Percentiles rank a stretch among this genome's conserved stretches.
These are phyloP conservation scores for Colletotrichum tamarilloi DNA, from an alignment of 2,329 filamentous ascomycete genomes.

Conservation along the genomic window DNA sequence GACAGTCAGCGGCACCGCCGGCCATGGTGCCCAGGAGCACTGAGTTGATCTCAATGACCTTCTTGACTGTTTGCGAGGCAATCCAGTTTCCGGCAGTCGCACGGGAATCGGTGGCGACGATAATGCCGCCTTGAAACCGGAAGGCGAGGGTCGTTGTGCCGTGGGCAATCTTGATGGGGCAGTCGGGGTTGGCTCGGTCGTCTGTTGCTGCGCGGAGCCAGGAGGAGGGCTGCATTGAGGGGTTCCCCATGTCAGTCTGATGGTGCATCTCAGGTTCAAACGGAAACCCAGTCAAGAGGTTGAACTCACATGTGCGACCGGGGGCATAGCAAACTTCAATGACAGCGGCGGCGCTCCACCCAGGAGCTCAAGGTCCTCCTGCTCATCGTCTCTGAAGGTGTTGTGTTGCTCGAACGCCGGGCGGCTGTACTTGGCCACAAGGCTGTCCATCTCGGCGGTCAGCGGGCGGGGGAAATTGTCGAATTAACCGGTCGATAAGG, in stretches of 20 bases:
- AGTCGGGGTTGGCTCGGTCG: constrained; percentile 95
- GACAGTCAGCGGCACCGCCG: constrained; percentile 97
- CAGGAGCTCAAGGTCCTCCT: constrained; percentile 80
- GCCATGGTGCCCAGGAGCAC: constrained; percentile 97
- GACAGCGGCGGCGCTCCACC: constrained; percentile 73
- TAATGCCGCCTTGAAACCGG: constrained; percentile 97
- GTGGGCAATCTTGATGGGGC: constrained; percentile 99
- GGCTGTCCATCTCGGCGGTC: constrained; percentile 79
- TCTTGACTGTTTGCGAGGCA: constrained; percentile 99
- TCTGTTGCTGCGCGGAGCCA: constrained; percentile 98
- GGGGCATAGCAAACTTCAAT: constrained; percentile 94
- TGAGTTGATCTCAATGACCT: constrained; percentile 98
- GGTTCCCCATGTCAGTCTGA: constrained; percentile 20
- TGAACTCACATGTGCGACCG: constrained; percentile 82
- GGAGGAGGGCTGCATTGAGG: constrained; percentile 75
- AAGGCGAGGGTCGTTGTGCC: constrained; percentile 98
- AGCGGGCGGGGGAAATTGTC: background rate
- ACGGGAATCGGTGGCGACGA: constrained; percentile 97
- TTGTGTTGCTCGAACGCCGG: constrained; percentile 76
- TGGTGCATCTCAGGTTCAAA: background rate
- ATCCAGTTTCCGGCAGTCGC: constrained; percentile 99
- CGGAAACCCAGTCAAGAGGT: background rate
- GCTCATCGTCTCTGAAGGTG: constrained; percentile 63
- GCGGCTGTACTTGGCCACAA: constrained; percentile 92
- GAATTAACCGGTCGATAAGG: background rate